Conservation (phyloP, 768 basidiomycete genomes). For the Amanita polypyramis region DNA sequence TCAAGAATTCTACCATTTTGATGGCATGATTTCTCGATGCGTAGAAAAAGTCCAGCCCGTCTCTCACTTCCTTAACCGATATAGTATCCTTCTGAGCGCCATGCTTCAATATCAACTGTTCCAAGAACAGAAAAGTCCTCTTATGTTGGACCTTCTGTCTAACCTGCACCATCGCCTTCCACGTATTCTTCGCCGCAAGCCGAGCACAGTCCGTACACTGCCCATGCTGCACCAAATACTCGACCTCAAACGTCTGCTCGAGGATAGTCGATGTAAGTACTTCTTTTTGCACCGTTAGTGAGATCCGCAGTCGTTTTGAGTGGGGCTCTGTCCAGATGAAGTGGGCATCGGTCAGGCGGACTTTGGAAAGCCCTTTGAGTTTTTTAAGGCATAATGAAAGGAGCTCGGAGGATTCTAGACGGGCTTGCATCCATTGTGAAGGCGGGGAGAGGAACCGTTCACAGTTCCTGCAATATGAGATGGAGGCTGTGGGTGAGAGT, state of each 20-base stretch:
- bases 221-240: slow-evolving; percentile 88
- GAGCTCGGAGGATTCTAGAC: slow-evolving; percentile 87
- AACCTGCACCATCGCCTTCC: slow-evolving; percentile 98
- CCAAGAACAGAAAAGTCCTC: slow-evolving; percentile 93
- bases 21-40: slow-evolving; percentile 81
- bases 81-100: slow-evolving; percentile 96
- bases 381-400: slow-evolving; percentile 92
- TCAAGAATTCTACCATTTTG: slow-evolving; percentile 94
- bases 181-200: slow-evolving; percentile 96
- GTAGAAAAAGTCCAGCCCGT: slow-evolving; percentile 98
- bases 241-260: slow-evolving; percentile 95
- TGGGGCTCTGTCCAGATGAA: slow-evolving; percentile 99
- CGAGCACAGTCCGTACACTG: slow-evolving; percentile 93
- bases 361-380: slow-evolving; percentile 88
- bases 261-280: slow-evolving; percentile 91
- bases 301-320: slow-evolving; percentile 84
- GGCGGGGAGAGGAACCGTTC: slow-evolving; percentile 94
- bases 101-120: slow-evolving; percentile 95
- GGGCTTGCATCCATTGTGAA: slow-evolving; percentile 71
- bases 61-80: slow-evolving; percentile 82
- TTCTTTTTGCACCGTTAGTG: slow-evolving; percentile 97
- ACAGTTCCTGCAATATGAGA: slow-evolving; percentile 93
- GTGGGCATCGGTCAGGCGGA: slow-evolving; percentile 94
- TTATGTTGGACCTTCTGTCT: slow-evolving; percentile 98
- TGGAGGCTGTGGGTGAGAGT: slow-evolving; percentile 43